Evolutionary conservation across 495 filamentous ascomycete genomes (phyloP).

Genomic region (Aspergillus hancockii): DNA sequence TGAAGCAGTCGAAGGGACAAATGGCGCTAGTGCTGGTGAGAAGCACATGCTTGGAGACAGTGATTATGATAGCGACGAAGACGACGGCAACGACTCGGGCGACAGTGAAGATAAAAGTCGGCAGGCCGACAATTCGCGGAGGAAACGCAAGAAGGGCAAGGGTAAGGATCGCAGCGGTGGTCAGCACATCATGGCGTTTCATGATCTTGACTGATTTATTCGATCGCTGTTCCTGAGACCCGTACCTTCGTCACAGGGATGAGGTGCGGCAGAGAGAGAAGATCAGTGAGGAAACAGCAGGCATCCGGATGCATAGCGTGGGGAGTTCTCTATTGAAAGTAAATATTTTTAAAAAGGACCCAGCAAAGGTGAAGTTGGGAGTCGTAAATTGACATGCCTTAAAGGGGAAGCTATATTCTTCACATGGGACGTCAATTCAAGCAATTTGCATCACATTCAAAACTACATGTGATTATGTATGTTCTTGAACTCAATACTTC

Average conservation of each 20-base stretch:
- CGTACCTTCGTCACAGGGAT: not conserved
- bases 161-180: slow-evolving; percentile 52
- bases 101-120: slow-evolving; percentile 43
- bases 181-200: slow-evolving; percentile 63
- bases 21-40: slow-evolving; percentile 36
- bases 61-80: slow-evolving; percentile 44
- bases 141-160: slow-evolving; percentile 61
- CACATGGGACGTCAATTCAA: too few species aligned
- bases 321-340: not conserved
- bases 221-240: not conserved
- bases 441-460: too few species aligned
- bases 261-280: not conserved
- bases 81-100: slow-evolving; percentile 42
- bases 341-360: not conserved
- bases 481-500: too few species aligned
- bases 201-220: slow-evolving; percentile 59
- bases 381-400: too few species aligned
- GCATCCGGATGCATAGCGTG: slow-evolving; percentile 6
- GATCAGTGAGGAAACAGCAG: not conserved
- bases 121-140: slow-evolving; percentile 43
- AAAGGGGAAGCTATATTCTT: too few species aligned
- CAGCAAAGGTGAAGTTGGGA: too few species aligned
- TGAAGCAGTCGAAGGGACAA: slow-evolving; percentile 47
- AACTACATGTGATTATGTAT: too few species aligned
- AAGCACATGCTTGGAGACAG: slow-evolving; percentile 43